A percentile compares a stretch with the other conserved stretches of the same genome.
Evolutionary conservation across 495 filamentous ascomycete species (phyloP).

Genomic region (Margaritispora aquatica): DNA sequence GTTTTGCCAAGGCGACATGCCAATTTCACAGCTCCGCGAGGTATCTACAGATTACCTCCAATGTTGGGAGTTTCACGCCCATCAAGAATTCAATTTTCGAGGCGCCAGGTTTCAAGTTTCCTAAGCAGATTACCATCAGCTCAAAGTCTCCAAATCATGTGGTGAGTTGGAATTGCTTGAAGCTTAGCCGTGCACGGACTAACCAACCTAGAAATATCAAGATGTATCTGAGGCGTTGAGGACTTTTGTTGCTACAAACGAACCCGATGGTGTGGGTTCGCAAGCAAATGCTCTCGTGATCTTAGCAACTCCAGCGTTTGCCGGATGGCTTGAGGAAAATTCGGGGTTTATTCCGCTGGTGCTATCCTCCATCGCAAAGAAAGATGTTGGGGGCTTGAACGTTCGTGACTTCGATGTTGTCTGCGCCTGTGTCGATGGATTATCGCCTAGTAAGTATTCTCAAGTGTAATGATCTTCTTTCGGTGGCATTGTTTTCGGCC

Average conservation of each 20-base stretch:
- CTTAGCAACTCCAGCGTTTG: conserved; percentile 18
- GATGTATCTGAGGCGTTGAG: not conserved
- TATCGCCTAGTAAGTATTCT: conserved; percentile 8
- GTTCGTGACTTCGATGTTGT: conserved; percentile 2
- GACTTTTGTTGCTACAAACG: not conserved
- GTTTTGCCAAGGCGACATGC: not conserved
- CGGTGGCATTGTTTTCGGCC: not conserved
- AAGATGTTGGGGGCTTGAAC: not conserved
- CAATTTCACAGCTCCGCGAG: not conserved
- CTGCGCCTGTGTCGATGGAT: conserved; percentile 20
- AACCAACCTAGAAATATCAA: not conserved
- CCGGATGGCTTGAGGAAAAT: conserved; percentile 16
- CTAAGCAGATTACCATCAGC: not conserved
- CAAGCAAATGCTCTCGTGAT: conserved; percentile 8
- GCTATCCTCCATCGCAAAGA: not conserved
- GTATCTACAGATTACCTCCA: not conserved
- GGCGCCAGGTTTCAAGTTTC: not conserved
- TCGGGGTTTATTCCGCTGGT: conserved; percentile 10
- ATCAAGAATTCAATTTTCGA: not conserved
- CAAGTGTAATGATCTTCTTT: not conserved
- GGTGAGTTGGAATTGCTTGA: not conserved
- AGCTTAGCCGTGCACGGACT: not conserved
- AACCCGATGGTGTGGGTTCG: not conserved
- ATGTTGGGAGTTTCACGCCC: not conserved
- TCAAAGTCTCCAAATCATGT: not conserved